Evolutionary conservation across 345 rosid genomes (phyloP).

Genomic region (Citrus medica): DNA sequence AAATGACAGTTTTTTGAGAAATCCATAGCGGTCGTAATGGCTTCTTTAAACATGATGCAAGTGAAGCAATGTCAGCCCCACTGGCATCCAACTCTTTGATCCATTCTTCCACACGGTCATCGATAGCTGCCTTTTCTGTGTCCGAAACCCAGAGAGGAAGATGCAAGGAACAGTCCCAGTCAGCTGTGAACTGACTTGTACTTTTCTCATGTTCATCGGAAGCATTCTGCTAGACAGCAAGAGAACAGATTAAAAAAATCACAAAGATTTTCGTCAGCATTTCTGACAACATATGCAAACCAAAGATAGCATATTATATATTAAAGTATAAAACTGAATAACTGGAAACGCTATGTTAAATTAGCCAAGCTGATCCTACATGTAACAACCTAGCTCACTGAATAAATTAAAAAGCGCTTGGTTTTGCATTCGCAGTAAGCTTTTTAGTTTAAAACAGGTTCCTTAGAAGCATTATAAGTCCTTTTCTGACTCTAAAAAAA

Average conservation of each 20-base stretch:
- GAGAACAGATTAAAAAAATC: not conserved
- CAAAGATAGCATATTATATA: not conserved
- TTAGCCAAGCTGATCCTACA: not conserved
- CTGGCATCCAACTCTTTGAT: constrained; percentile 59
- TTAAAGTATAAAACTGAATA: not conserved
- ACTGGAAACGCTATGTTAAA: not conserved
- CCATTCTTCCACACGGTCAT: constrained; percentile 69
- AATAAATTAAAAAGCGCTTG: not conserved
- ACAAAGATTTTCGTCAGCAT: not conserved
- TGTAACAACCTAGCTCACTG: not conserved
- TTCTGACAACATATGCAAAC: not conserved
- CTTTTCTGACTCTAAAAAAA: not conserved
- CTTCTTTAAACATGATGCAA: constrained; percentile 58
- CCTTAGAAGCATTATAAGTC: not conserved
- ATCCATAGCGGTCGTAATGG: constrained; percentile 88
- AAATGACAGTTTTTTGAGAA: constrained; percentile 78
- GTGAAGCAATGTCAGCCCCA: constrained; percentile 79
- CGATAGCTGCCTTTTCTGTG: constrained; percentile 70
- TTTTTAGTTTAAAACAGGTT: not conserved
- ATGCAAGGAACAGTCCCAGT: constrained; percentile 90
- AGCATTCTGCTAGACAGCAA: constrained; percentile 24
- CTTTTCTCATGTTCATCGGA: constrained; percentile 18
- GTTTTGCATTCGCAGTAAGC: not conserved
- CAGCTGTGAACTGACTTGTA: constrained; percentile 19
- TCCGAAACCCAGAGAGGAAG: constrained; percentile 88